Conservation (phyloP, 495 filamentous ascomycete species). For the Evansstolkia leycettana region DNA sequence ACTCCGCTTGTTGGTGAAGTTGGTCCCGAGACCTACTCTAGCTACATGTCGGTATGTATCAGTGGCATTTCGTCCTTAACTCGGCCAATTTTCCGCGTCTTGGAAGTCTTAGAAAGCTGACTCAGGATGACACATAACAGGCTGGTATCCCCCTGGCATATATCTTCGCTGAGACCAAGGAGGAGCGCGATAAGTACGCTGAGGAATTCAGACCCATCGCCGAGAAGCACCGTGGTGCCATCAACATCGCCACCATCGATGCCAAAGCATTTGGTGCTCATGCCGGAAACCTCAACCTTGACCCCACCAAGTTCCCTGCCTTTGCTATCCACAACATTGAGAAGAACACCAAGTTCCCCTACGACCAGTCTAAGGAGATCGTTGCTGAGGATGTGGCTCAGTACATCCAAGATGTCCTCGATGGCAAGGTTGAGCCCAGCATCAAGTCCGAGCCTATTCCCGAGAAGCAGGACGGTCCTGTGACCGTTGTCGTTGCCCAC, state of each 20-base stretch:
- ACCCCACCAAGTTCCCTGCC: conserved; percentile 86
- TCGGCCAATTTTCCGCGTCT: no score
- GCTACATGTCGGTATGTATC: conserved; percentile 73
- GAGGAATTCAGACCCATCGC: conserved; percentile 44
- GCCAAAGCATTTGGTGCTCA: conserved; percentile 91
- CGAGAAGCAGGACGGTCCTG: conserved; percentile 84
- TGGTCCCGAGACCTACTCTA: conserved; percentile 92
- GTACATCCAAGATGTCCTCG: conserved; percentile 80
- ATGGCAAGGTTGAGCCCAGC: conserved; percentile 83
- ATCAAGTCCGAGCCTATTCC: conserved; percentile 98
- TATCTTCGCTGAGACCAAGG: conserved; percentile 89
- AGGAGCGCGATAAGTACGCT: conserved; percentile 74
- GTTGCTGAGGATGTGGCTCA: conserved; percentile 60
- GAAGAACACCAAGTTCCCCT: conserved; percentile 97
- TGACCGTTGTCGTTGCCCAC: conserved; percentile 83
- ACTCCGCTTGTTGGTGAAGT: conserved; percentile 93
- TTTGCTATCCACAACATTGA: conserved; percentile 94
- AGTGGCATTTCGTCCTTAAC: not conserved
- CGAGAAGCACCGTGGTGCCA: conserved; percentile 55
- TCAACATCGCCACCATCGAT: conserved; percentile 98
- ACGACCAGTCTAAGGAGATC: conserved; percentile 72
- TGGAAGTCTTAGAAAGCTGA: not conserved
- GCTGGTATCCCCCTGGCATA: conserved; percentile 90
- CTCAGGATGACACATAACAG: conserved; percentile 22
- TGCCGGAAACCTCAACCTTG: conserved; percentile 93